Percentiles rank a stretch among this genome's conserved stretches.
phyloP scores from a whole-genome alignment of 2,329 filamentous ascomycete species.

The Huntiella omanensis region DNA sequence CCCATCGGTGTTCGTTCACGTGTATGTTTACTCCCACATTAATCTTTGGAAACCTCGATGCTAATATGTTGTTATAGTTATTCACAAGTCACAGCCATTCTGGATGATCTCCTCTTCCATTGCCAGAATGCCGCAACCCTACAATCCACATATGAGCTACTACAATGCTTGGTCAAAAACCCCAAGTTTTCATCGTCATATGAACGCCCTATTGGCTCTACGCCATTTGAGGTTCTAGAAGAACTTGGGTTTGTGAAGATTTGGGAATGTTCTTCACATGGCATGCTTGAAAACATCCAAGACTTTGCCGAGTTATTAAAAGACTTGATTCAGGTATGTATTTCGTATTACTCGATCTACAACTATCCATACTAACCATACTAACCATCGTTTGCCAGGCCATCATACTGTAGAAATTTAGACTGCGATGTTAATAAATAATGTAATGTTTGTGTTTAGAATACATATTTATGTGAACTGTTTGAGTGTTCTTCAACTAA shows the following conservation, averaged over 20 bases:
- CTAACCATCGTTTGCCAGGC: too few relatives aligned
- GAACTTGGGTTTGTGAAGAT: constrained; percentile 45
- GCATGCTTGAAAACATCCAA: constrained; percentile 27
- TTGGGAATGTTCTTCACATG: constrained; percentile 36
- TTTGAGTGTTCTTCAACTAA: too few relatives aligned
- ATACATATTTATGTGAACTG: too few relatives aligned
- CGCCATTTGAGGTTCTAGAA: constrained; percentile 34
- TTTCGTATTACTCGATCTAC: too few relatives aligned
- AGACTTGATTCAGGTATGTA: constrained; percentile 34
- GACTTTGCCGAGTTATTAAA: constrained; percentile 34
- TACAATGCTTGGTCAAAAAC: constrained; percentile 38
- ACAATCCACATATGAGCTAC: constrained; percentile 38
- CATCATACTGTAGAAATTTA: too few relatives aligned
- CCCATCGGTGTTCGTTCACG: constrained; percentile 35
- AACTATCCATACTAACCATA: too few relatives aligned
- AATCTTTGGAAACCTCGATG: constrained; percentile 11
- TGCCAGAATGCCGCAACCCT: constrained; percentile 42
- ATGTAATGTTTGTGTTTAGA: too few relatives aligned
- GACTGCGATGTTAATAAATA: too few relatives aligned
- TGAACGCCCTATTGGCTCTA: constrained; percentile 29
- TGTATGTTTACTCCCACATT: constrained; percentile 26
- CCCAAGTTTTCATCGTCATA: constrained; percentile 28
- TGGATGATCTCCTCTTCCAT: constrained; percentile 43
- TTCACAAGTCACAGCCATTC: constrained; percentile 34
- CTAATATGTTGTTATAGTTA: constrained; percentile 22